phyloP scores from a whole-genome alignment of 2,329 filamentous ascomycete genomes.

The Exserohilum rostratum region DNA sequence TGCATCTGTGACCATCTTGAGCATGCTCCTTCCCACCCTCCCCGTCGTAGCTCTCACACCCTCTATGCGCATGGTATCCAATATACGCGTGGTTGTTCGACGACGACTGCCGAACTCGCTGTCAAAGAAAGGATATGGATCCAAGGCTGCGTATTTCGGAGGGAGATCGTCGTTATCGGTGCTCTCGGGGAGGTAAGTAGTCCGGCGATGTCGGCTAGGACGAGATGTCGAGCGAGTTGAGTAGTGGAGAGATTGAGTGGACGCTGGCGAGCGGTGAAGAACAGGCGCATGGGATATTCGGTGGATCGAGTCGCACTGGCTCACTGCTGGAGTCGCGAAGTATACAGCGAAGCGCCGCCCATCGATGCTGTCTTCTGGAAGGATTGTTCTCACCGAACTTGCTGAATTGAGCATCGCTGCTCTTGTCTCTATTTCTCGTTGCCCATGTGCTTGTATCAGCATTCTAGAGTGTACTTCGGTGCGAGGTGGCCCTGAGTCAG shows the following conservation, averaged over 20 bases:
- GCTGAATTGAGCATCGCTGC: not conserved
- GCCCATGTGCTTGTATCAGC: not conserved
- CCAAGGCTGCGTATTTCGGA: slow-evolving; percentile 4
- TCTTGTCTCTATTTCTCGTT: not conserved
- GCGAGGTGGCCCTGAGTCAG: not conserved
- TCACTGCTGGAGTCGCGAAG: not conserved
- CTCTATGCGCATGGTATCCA: not conserved
- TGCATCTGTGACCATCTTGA: slow-evolving; percentile 4
- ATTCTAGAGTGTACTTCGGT: not conserved
- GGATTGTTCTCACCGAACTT: not conserved
- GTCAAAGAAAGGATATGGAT: slow-evolving; percentile 5
- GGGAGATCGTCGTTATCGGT: not conserved
- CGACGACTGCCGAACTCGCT: not conserved
- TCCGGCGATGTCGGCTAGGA: not conserved
- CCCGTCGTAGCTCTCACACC: not conserved
- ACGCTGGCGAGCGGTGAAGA: too few relatives aligned
- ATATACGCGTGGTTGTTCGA: not conserved
- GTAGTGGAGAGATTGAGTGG: not conserved
- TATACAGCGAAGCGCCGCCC: slow-evolving; percentile 1
- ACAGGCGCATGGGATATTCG: not conserved
- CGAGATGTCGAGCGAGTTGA: not conserved
- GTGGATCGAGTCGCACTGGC: not conserved
- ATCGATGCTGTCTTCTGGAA: not conserved
- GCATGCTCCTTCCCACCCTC: slow-evolving; percentile 4
- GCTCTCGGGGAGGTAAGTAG: not conserved